These are phyloP conservation scores for Amylostereum chailletii DNA, from an alignment of 1,284 basidiomycete genomes.

Conservation along the genomic window DNA sequence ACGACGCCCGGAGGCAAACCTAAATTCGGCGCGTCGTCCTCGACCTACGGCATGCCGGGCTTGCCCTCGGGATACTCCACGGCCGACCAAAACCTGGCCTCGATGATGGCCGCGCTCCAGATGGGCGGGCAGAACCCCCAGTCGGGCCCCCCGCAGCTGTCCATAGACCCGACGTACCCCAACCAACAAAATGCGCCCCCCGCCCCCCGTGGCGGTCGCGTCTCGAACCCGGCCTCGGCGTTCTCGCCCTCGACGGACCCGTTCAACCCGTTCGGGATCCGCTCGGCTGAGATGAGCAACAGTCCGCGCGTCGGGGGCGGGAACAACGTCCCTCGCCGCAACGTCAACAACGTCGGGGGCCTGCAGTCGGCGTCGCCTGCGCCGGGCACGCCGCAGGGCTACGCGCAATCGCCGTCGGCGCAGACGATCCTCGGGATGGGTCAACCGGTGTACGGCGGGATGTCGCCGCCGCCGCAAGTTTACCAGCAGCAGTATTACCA, in stretches of 20 bases:
- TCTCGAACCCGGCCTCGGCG: slow-evolving; percentile 38
- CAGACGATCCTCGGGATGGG: slow-evolving; percentile 53
- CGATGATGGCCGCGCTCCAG: slow-evolving; percentile 82
- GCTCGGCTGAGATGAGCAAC: slow-evolving; percentile 45
- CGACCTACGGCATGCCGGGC: slow-evolving; percentile 57
- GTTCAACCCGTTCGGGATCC: slow-evolving; percentile 67
- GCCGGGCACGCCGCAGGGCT: too few relatives aligned
- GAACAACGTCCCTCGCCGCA: slow-evolving; percentile 41
- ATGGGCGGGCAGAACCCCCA: slow-evolving; percentile 81
- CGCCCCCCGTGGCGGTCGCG: slow-evolving; percentile 30
- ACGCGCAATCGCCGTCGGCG: slow-evolving; percentile 49
- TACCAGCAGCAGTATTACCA: slow-evolving; percentile 80
- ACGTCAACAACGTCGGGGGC: slow-evolving; percentile 15
- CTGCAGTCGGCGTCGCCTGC: too few relatives aligned
- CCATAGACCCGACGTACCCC: slow-evolving; percentile 55
- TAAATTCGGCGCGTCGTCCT: slow-evolving; percentile 46
- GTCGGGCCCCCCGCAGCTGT: slow-evolving; percentile 64
- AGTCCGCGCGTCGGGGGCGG: slow-evolving; percentile 28
- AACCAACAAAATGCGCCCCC: slow-evolving; percentile 13
- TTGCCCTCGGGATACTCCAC: slow-evolving; percentile 71
- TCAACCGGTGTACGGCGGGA: slow-evolving; percentile 52
- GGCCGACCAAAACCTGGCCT: slow-evolving; percentile 73
- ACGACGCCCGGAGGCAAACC: slow-evolving; percentile 50
- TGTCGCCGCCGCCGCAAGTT: slow-evolving; percentile 57
- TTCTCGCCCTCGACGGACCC: slow-evolving; percentile 63